Percentiles rank a stretch among this genome's conserved stretches.
phyloP scores from a whole-genome alignment of 2,329 filamentous ascomycete species.

The Endothia cerciana region DNA sequence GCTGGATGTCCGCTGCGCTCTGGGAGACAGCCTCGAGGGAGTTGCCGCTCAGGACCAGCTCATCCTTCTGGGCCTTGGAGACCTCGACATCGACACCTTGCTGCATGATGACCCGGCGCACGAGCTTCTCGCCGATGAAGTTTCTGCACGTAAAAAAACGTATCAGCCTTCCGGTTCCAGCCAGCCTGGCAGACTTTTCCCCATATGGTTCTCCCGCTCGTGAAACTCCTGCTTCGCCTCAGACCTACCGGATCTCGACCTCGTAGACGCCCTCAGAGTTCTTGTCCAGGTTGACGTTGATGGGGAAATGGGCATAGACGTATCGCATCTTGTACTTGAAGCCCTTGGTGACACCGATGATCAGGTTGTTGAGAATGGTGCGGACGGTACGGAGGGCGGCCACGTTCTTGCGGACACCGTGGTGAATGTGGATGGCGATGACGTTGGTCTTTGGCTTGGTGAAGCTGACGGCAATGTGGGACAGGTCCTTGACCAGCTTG shows the following conservation, averaged over 20 bases:
- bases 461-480: conserved; percentile 96
- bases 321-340: conserved; percentile 99
- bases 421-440: conserved; percentile 98
- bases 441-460: conserved; percentile 80
- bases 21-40: conserved; percentile 97
- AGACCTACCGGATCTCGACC: conserved; percentile 92
- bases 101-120: conserved; percentile 88
- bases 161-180: conserved; percentile 17
- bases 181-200: background rate
- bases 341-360: conserved; percentile 97
- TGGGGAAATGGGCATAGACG: conserved; percentile 99
- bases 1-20: conserved; percentile 98
- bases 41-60: conserved; percentile 92
- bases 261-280: conserved; percentile 84
- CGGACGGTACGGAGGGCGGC: conserved; percentile 97
- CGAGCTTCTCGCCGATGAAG: conserved; percentile 99
- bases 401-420: conserved; percentile 96
- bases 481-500: conserved; percentile 96
- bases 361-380: conserved; percentile 97
- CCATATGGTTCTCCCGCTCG: background rate
- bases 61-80: conserved; percentile 95
- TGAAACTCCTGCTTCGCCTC: conserved; percentile 11
- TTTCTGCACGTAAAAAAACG: conserved; percentile 63
- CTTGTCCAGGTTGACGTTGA: conserved; percentile 99
- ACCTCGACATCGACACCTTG: conserved; percentile 87